These are phyloP conservation scores for Phialocephala subalpina DNA, from an alignment of 2,329 filamentous ascomycete species.

Conservation along the genomic window DNA sequence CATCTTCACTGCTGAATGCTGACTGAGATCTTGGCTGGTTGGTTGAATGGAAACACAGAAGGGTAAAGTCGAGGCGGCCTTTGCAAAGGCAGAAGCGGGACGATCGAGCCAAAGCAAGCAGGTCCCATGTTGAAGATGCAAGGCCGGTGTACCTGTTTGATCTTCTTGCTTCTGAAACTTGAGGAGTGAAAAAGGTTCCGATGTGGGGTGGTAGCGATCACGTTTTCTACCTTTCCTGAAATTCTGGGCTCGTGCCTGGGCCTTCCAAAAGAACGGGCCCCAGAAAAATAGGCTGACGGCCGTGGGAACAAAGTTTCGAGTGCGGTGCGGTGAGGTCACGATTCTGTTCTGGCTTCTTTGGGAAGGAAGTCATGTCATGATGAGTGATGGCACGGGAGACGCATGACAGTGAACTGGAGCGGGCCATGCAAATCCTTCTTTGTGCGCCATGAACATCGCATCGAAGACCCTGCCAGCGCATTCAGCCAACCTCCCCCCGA, in stretches of 20 bases:
- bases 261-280: no score
- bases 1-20: background rate
- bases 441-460: background rate
- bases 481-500: slow-evolving; percentile 1
- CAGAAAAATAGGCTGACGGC: no score
- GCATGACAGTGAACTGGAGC: no score
- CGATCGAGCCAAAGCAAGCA: background rate
- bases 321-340: slow-evolving; percentile 7
- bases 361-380: no score
- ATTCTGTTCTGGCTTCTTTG: background rate
- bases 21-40: background rate
- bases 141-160: background rate
- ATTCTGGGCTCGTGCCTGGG: no score
- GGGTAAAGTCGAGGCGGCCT: slow-evolving; percentile 4
- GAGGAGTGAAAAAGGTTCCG: no score
- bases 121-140: background rate
- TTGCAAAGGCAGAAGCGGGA: background rate
- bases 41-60: background rate
- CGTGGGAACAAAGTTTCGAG: slow-evolving; percentile 2
- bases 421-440: no score
- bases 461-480: no score
- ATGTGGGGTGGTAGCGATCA: background rate
- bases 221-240: background rate
- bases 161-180: no score
- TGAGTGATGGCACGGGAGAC: no score